Conservation (phyloP, 495 filamentous ascomycete genomes). For the Pyrenopolyporus hunteri region DNA sequence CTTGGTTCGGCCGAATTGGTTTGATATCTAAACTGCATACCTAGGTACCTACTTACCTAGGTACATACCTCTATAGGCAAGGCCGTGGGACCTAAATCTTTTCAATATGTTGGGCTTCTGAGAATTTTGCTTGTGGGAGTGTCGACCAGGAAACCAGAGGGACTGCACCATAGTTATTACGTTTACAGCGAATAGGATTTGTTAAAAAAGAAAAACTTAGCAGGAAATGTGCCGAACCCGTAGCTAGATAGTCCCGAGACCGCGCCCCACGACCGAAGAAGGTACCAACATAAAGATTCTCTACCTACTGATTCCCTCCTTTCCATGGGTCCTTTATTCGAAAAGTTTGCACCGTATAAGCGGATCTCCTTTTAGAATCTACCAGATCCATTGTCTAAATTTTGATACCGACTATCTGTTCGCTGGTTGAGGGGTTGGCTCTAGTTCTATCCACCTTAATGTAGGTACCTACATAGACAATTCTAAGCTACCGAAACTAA, state of each 20-base stretch:
- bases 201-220: slow-evolving; percentile 16
- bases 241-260: slow-evolving; percentile 26
- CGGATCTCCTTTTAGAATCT: slow-evolving; percentile 15
- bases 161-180: slow-evolving; percentile 10
- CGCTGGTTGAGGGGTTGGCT: slow-evolving; percentile 19
- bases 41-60: too few relatives aligned
- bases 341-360: slow-evolving; percentile 35
- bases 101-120: slow-evolving; percentile 7
- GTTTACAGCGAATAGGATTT: slow-evolving; percentile 12
- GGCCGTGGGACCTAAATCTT: too few relatives aligned
- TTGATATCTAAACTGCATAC: not conserved
- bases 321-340: slow-evolving; percentile 14
- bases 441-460: slow-evolving; percentile 23
- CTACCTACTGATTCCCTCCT: slow-evolving; percentile 2
- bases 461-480: too few relatives aligned
- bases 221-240: slow-evolving; percentile 19
- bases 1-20: too few relatives aligned
- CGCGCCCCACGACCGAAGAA: slow-evolving; percentile 36
- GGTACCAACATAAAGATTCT: slow-evolving; percentile 7
- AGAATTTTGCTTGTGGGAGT: slow-evolving; percentile 15
- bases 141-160: slow-evolving; percentile 34
- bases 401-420: slow-evolving; percentile 9
- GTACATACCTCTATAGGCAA: too few relatives aligned
- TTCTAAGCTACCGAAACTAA: too few relatives aligned
- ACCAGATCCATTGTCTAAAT: slow-evolving; percentile 16